These are phyloP conservation scores for Alternaria dauci DNA, from an alignment of 2,329 filamentous ascomycete genomes.

Conservation along the genomic window DNA sequence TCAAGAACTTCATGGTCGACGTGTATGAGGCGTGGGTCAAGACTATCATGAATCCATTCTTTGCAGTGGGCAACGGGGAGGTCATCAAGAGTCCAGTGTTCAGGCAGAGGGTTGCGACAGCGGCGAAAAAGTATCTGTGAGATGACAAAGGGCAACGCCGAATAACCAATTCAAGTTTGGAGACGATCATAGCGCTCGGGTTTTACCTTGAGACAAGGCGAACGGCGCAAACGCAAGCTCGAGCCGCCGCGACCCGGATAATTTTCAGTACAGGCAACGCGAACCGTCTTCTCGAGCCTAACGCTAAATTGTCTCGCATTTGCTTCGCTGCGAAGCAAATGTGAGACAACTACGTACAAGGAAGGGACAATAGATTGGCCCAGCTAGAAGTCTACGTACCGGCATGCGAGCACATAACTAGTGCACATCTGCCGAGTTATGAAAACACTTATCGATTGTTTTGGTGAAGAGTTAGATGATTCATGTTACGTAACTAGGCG, in stretches of 20 bases:
- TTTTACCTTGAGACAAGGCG: not conserved
- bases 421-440: not conserved
- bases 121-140: constrained; percentile 89
- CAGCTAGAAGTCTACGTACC: not conserved
- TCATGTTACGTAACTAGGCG: not conserved
- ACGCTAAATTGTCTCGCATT: not conserved
- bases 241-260: not conserved
- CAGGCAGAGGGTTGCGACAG: constrained; percentile 79
- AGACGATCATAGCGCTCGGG: not conserved
- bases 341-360: not conserved
- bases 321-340: not conserved
- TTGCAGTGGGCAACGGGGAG: constrained; percentile 82
- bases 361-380: not conserved
- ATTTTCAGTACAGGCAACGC: no score
- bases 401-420: not conserved
- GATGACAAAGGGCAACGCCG: not conserved
- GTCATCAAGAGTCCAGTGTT: constrained; percentile 89
- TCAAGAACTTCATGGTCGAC: constrained; percentile 92
- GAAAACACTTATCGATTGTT: not conserved
- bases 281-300: not conserved
- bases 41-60: constrained; percentile 97
- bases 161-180: not conserved
- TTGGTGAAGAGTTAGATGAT: not conserved
- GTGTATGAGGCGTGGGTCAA: constrained; percentile 98
- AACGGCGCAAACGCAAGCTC: not conserved